phyloP scores from a whole-genome alignment of 2,329 filamentous ascomycete species.

The Polychaeton citri region DNA sequence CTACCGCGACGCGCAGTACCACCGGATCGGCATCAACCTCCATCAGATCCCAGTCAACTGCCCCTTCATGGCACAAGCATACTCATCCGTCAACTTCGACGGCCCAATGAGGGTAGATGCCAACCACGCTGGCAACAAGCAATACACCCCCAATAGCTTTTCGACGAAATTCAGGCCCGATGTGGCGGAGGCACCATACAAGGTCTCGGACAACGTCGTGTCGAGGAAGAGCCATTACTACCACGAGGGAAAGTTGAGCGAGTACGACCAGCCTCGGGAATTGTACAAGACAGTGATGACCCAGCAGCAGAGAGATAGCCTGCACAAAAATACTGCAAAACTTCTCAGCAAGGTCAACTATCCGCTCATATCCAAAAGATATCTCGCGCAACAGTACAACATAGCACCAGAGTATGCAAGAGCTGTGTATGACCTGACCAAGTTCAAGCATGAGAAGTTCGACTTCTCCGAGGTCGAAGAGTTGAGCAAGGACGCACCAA shows the following conservation, averaged over 20 bases:
- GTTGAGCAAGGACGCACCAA: conserved; percentile 30
- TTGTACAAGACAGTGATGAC: conserved; percentile 39
- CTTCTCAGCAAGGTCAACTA: conserved; percentile 17
- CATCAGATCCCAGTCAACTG: conserved; percentile 31
- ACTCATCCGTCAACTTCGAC: conserved; percentile 36
- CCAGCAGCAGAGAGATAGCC: conserved; percentile 29
- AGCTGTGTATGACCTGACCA: conserved; percentile 31
- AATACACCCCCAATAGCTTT: conserved; percentile 41
- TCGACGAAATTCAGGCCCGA: conserved; percentile 39
- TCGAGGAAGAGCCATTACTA: conserved; percentile 41
- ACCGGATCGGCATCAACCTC: conserved; percentile 36
- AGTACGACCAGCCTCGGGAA: conserved; percentile 39
- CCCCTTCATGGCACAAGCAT: conserved; percentile 30
- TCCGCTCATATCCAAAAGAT: conserved; percentile 28
- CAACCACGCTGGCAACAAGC: conserved; percentile 35
- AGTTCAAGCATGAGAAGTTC: conserved; percentile 31
- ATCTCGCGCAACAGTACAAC: conserved; percentile 39
- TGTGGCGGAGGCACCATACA: conserved; percentile 36
- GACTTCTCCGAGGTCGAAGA: conserved; percentile 33
- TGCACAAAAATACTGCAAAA: conserved; percentile 36
- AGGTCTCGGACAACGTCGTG: conserved; percentile 36
- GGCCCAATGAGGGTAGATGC: conserved; percentile 36
- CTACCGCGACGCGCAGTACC: conserved; percentile 43
- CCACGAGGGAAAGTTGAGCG: conserved; percentile 40
- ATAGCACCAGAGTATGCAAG: conserved; percentile 35